These are phyloP conservation scores for Euclidium syriacum DNA, from an alignment of 345 rosid species.

Conservation along the genomic window DNA sequence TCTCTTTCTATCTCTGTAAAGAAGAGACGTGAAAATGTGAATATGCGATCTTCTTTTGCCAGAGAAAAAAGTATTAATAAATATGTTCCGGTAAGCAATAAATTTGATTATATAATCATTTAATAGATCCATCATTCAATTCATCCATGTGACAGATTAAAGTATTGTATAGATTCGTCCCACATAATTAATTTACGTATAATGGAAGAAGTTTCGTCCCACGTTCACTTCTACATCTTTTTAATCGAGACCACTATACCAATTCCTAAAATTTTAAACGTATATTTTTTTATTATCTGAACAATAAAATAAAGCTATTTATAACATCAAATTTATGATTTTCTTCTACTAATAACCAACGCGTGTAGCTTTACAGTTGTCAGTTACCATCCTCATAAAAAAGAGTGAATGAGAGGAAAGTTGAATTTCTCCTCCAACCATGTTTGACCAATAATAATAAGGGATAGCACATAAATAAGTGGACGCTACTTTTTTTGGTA, in stretches of 20 bases:
- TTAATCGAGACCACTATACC: not conserved
- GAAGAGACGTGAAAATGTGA: conserved; percentile 18
- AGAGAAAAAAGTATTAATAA: conserved; percentile 13
- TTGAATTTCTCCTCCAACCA: not conserved
- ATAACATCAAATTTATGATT: not conserved
- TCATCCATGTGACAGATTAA: conserved; percentile 24
- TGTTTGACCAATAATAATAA: conserved; percentile 1
- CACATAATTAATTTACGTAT: conserved; percentile 3
- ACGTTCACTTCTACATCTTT: conserved; percentile 3
- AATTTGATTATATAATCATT: conserved; percentile 8
- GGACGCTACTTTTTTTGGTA: not conserved
- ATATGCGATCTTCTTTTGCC: conserved; percentile 10
- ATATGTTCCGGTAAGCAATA: conserved; percentile 21
- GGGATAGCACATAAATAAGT: not conserved
- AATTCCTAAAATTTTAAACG: not conserved
- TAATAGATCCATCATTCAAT: conserved; percentile 22
- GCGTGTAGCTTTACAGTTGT: not conserved
- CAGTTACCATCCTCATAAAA: too few species aligned
- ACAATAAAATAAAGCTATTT: not conserved
- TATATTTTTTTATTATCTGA: not conserved
- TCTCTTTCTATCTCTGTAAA: not conserved
- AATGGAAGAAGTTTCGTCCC: not conserved
- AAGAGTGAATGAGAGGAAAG: not conserved
- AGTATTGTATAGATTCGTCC: conserved; percentile 16
- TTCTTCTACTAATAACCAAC: not conserved